Conservation (phyloP, 805 yeast genomes). For the Zygosaccharomyces lentus region DNA sequence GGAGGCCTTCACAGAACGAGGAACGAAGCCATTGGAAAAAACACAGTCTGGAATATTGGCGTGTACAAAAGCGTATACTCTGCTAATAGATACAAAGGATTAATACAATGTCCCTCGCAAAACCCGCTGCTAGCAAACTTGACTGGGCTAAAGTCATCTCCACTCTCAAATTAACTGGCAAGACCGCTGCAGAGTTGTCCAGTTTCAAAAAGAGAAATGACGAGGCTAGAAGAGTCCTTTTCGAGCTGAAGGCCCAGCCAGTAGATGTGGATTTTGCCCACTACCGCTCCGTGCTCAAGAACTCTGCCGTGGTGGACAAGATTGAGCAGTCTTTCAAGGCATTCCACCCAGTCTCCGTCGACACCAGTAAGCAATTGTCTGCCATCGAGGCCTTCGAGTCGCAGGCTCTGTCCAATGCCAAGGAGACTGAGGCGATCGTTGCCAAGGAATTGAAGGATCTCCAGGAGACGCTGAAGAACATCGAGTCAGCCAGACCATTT, state of each 20-base stretch:
- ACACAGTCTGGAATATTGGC: too few species aligned
- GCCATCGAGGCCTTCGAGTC: constrained; percentile 90
- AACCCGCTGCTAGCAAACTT: constrained; percentile 72
- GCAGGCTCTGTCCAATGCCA: constrained; percentile 93
- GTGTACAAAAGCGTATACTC: not conserved
- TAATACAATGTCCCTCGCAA: constrained; percentile 33
- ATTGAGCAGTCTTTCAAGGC: constrained; percentile 69
- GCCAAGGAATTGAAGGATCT: constrained; percentile 79
- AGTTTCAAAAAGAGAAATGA: constrained; percentile 98
- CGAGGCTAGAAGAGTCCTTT: constrained; percentile 84
- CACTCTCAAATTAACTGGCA: constrained; percentile 86
- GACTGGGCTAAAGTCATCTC: constrained; percentile 93
- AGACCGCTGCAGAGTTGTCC: constrained; percentile 81
- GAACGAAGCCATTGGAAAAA: too few species aligned
- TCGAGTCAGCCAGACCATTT: constrained; percentile 95
- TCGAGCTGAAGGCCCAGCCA: constrained; percentile 66
- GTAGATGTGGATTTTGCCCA: constrained; percentile 73
- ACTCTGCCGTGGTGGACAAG: constrained; percentile 72
- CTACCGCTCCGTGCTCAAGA: constrained; percentile 78
- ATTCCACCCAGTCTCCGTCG: constrained; percentile 82
- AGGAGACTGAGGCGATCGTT: constrained; percentile 86
- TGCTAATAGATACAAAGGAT: not conserved
- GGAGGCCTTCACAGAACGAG: too few species aligned
- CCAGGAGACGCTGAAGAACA: constrained; percentile 84
- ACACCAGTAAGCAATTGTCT: constrained; percentile 83